Conservation (phyloP, 2,329 filamentous ascomycete genomes). For the Epichloe bromicola region DNA sequence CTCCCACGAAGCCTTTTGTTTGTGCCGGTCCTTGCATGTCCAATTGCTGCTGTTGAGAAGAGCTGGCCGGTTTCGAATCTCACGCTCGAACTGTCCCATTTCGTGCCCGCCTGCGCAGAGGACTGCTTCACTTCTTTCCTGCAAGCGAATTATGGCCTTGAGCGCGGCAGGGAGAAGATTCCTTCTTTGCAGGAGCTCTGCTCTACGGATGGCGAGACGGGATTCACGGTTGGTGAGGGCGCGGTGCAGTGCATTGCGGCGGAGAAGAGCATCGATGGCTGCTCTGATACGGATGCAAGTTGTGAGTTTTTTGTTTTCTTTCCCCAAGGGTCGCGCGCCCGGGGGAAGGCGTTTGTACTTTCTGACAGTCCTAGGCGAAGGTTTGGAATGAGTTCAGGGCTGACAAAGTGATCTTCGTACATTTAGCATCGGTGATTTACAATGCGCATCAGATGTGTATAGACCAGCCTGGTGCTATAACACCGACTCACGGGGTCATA, state of each 20-base stretch:
- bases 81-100: slow-evolving; percentile 24
- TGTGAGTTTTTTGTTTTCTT: slow-evolving; percentile 13
- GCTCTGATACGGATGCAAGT: slow-evolving; percentile 30
- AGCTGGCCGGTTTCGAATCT: slow-evolving; percentile 13
- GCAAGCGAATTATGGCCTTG: slow-evolving; percentile 39
- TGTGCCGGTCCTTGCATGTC: slow-evolving; percentile 19
- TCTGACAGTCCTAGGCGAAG: too few species aligned
- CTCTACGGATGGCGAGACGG: slow-evolving; percentile 40
- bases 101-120: slow-evolving; percentile 46
- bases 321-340: too few species aligned
- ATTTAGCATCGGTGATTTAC: slow-evolving; percentile 29
- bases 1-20: slow-evolving; percentile 6
- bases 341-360: too few species aligned
- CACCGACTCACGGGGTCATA: slow-evolving; percentile 45
- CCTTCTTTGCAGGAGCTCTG: slow-evolving; percentile 52
- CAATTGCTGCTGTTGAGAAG: slow-evolving; percentile 15
- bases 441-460: slow-evolving; percentile 47
- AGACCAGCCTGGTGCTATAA: slow-evolving; percentile 32
- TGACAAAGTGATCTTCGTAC: neutral
- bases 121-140: slow-evolving; percentile 52
- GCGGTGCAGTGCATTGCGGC: slow-evolving; percentile 54
- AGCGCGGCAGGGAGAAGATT: slow-evolving; percentile 31
- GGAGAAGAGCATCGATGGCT: slow-evolving; percentile 35
- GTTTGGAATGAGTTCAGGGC: neutral
- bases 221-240: slow-evolving; percentile 60